Conservation (phyloP, 225 moss, liverwort and hornwort genomes). For the Physcomitrium patens region DNA sequence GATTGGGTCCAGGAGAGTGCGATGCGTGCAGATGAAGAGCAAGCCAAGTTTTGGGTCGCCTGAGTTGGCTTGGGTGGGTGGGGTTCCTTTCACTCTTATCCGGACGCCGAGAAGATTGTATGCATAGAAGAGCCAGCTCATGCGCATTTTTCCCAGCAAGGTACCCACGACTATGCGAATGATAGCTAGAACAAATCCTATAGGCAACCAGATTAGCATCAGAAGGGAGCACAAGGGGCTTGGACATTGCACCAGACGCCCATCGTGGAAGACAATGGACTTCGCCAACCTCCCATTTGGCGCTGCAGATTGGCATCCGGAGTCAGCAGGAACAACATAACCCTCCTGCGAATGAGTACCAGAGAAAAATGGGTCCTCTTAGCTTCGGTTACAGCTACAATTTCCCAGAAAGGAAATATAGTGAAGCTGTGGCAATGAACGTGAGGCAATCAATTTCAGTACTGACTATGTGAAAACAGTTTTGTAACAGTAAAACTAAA, state of each 20-base stretch:
- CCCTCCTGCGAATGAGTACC: conserved; percentile 48
- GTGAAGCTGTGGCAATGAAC: no score
- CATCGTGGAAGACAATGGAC: conserved; percentile 76
- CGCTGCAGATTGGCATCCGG: not conserved
- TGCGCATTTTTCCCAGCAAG: conserved; percentile 38
- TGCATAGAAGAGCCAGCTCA: conserved; percentile 34
- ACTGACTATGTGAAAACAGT: no score
- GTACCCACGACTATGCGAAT: conserved; percentile 51
- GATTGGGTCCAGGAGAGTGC: conserved; percentile 62
- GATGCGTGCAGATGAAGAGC: conserved; percentile 62
- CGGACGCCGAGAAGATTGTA: conserved; percentile 39
- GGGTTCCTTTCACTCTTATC: conserved; percentile 52
- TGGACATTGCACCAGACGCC: conserved; percentile 62
- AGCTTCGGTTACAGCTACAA: no score
- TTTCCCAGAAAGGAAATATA: no score
- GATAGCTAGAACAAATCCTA: conserved; percentile 55
- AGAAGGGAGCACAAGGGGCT: conserved; percentile 54
- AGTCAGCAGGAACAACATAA: conserved; percentile 40
- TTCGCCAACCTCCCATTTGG: conserved; percentile 44
- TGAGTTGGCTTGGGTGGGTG: conserved; percentile 34
- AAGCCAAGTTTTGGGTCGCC: conserved; percentile 41
- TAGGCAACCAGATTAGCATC: conserved; percentile 57
- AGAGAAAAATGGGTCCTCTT: no score
- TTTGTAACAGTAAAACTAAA: no score
- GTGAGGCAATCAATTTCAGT: no score